These are phyloP conservation scores for Metschnikowia similis DNA, from an alignment of 805 yeast species.

Conservation along the genomic window DNA sequence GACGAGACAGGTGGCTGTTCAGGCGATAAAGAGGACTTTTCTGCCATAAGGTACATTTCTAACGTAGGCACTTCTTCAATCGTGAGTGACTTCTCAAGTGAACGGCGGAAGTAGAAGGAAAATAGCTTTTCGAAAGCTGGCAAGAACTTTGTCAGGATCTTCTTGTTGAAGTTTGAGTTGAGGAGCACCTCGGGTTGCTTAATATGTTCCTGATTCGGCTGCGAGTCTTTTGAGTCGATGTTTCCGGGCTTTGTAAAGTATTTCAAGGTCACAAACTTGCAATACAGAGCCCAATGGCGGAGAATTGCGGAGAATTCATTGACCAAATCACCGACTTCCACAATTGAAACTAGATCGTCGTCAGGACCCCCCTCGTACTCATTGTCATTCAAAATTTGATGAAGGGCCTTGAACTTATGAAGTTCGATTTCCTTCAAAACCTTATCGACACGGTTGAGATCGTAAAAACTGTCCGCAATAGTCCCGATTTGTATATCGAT, in stretches of 20 bases:
- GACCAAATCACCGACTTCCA: constrained; percentile 61
- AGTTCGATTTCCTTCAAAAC: constrained; percentile 50
- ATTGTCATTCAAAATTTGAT: constrained; percentile 8
- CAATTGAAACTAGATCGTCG: constrained; percentile 46
- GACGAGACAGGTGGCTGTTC: constrained; percentile 72
- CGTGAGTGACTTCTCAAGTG: constrained; percentile 75
- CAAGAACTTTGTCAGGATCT: constrained; percentile 47
- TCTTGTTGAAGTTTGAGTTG: constrained; percentile 51
- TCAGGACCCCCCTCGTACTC: constrained; percentile 21
- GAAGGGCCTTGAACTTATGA: constrained; percentile 39
- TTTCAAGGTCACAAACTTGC: constrained; percentile 64
- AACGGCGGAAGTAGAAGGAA: constrained; percentile 65
- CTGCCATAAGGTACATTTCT: constrained; percentile 34
- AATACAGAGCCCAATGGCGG: constrained; percentile 81
- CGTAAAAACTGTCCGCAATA: constrained; percentile 81
- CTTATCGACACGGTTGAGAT: constrained; percentile 57
- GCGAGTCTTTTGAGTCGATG: background rate
- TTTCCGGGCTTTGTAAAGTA: constrained; percentile 41
- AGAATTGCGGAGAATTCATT: constrained; percentile 72
- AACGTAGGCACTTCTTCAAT: constrained; percentile 69
- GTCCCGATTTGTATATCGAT: constrained; percentile 91
- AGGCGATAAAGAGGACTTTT: constrained; percentile 28
- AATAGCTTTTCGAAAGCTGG: constrained; percentile 64
- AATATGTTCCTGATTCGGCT: constrained; percentile 18
- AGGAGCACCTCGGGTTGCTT: constrained; percentile 50